Evolutionary conservation across 352 stramenopile genomes (phyloP).

Genomic region (Globisporangium mamillatum): DNA sequence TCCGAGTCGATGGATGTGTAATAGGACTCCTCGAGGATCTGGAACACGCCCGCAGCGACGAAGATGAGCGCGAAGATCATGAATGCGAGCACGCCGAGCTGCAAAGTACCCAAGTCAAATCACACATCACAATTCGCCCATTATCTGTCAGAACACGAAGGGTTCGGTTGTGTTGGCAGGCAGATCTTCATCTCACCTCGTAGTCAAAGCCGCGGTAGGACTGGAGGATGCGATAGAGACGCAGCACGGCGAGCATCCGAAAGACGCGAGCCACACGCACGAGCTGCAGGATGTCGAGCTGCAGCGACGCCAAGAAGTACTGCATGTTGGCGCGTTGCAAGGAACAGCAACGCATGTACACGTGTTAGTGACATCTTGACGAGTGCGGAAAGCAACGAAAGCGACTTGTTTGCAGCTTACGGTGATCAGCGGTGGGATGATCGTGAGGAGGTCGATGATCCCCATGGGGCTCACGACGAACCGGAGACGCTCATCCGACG

Average conservation of each 20-base stretch:
- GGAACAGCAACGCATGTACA: not conserved
- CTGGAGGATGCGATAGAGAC: conserved; percentile 56
- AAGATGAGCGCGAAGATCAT: conserved; percentile 56
- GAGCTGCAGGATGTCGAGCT: conserved; percentile 39
- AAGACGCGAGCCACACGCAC: conserved; percentile 56
- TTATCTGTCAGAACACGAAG: not conserved
- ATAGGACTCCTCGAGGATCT: conserved; percentile 56
- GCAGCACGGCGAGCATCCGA: conserved; percentile 48
- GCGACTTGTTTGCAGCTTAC: conserved; percentile 17
- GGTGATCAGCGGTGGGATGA: conserved; percentile 37
- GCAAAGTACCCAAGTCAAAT: not conserved
- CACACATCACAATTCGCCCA: too few relatives aligned
- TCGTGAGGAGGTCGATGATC: conserved; percentile 61
- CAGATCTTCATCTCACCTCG: conserved; percentile 18
- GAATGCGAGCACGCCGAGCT: conserved; percentile 54
- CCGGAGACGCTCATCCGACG: conserved; percentile 31
- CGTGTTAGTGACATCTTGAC: not conserved
- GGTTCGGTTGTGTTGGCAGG: not conserved
- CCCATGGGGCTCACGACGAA: conserved; percentile 50
- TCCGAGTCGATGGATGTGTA: conserved; percentile 29
- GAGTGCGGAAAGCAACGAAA: not conserved
- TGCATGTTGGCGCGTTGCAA: conserved; percentile 2
- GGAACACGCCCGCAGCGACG: conserved; percentile 51
- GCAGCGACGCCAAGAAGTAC: conserved; percentile 34
- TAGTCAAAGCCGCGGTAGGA: conserved; percentile 61